A percentile compares a stretch with the other conserved stretches of the same genome.
Conservation (phyloP, 2,329 filamentous ascomycete species). For the Diplodia sapinea region DNA sequence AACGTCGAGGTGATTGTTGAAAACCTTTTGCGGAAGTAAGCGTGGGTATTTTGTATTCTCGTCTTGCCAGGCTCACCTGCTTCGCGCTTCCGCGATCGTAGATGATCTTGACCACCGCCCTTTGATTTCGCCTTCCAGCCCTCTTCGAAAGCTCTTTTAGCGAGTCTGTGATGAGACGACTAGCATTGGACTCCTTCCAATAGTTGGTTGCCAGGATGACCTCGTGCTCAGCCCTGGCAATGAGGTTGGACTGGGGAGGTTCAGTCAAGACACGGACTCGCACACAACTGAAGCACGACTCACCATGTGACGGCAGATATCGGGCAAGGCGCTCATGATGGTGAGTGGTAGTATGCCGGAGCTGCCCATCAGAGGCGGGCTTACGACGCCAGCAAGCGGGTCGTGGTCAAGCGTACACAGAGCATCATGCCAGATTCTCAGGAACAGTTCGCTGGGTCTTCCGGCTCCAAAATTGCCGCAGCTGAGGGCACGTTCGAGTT, state of each 20-base stretch:
- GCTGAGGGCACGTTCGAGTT: slow-evolving; percentile 59
- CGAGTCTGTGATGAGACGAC: slow-evolving; percentile 69
- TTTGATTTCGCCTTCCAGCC: slow-evolving; percentile 62
- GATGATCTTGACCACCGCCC: slow-evolving; percentile 73
- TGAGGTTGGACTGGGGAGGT: slow-evolving; percentile 66
- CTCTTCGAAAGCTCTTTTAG: slow-evolving; percentile 71
- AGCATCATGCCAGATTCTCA: slow-evolving; percentile 71
- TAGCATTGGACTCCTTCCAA: slow-evolving; percentile 73
- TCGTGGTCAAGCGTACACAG: slow-evolving; percentile 62
- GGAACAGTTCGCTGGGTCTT: slow-evolving; percentile 70
- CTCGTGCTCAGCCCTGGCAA: slow-evolving; percentile 73
- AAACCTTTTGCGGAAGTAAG: slow-evolving; percentile 42
- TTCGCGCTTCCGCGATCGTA: slow-evolving; percentile 73
- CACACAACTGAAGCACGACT: neutral
- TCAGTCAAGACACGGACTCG: neutral
- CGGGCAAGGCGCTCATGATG: slow-evolving; percentile 71
- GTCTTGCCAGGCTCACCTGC: slow-evolving; percentile 52
- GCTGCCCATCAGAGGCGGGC: slow-evolving; percentile 64
- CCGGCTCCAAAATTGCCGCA: slow-evolving; percentile 72
- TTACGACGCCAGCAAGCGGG: slow-evolving; percentile 60
- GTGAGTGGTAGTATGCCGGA: slow-evolving; percentile 71
- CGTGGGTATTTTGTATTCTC: neutral
- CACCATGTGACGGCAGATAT: slow-evolving; percentile 72
- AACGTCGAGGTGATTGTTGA: slow-evolving; percentile 70
- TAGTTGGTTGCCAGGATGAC: slow-evolving; percentile 78